Evolutionary conservation across 2,329 filamentous ascomycete species (phyloP), one percentile per base, ranked within the genome.

Genomic region (Cladophialophora exuberans): DNA sequence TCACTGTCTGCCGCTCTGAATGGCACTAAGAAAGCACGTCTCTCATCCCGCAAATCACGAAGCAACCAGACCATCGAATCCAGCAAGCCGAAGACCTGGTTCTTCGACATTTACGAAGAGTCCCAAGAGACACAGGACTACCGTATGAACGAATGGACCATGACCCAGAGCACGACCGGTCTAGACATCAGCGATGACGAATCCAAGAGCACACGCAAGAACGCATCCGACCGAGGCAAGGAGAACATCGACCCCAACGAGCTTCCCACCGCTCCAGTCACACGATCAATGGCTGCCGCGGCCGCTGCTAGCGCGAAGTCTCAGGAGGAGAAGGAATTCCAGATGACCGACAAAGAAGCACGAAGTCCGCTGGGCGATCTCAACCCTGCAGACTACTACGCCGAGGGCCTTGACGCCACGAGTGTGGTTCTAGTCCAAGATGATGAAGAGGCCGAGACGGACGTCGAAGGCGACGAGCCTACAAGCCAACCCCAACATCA

Each of bases 101-200:
- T 88, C 76, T 97, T 99, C 69, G 88, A 93, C 56, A 97, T 99
- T 66, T 87, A 97, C 69, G 90, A 96, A 69, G 93, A 99, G 71
- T 90, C 89, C 0, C 83, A 88, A 6, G 89, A 96, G 69, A 89
- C 97, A 68, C 87, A 96, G 69, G 89, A 94, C 73, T 90, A 91
- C 65, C 97, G 96, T 66, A 77, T 96, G 33, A 62, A 61, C 35
- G 63, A 65, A 31, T 65, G 63, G 63, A 63, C 63, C 15, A 89
- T 97, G 75, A 89, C 97, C 72, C 93, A 97, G 76, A 88, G 87
- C 52, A 93, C 93, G 6, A 87, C 87, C 61, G 53, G 50, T 9
- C 81, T 97, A 3, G 93, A 97, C 69, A 90, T 97, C 66, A 90
- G 85, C 63, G 92, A 90, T 18, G 92, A 96, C 65, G 92, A 96